Evolutionary conservation across 2,329 filamentous ascomycete species (phyloP), one percentile per base, ranked within the genome.

Genomic region (Trichoderma brevicompactum): DNA sequence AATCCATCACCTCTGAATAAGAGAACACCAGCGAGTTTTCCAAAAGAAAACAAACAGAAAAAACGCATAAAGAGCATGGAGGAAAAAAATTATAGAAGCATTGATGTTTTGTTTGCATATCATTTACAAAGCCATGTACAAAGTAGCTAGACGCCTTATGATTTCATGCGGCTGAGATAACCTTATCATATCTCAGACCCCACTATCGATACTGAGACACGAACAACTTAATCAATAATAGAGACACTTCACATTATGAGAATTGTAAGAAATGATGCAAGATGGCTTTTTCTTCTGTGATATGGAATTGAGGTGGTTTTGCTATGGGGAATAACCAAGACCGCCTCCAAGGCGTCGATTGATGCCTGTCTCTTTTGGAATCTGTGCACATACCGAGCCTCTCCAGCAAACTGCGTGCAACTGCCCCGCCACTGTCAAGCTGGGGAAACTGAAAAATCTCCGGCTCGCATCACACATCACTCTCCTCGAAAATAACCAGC

Each of bases 381-480:
- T 28, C 15, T 32, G n/a, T n/a, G n/a, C 23, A 28, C 2, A 5
- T 28, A 28, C 23, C 5, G 23, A 28, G 23, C 23, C 23, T 28
- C 23, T 28, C 23, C 23, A 28, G 23, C 5, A 28, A 28, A 28
- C 23, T 28, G 15, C 12, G 7, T n/a, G 55, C 38, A 46, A 15
- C 60, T 54, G 48, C 48, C 49, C 60, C 60, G 60, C 60, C 49
- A 46, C 50, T 40, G n/a, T 13, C 1, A 28, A 28, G 23, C 34
- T 28, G 17, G 28, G 17, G 36, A n/a, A 41, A 28, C 36, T 41
- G 49, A 44, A 63, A 63, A 63, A 63, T 63, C 60, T 54, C 60
- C 17, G 46, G 15, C 44, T 32, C 23, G 8, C 8, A 40, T 64
- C 61, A 28, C 32, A n/a, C 40, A 36, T 15, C 12, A 34, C 19